A percentile compares a stretch with the other conserved stretches of the same genome.
phyloP scores from a whole-genome alignment of 306 rosid genomes.

The Hippophae gyantsensis region DNA sequence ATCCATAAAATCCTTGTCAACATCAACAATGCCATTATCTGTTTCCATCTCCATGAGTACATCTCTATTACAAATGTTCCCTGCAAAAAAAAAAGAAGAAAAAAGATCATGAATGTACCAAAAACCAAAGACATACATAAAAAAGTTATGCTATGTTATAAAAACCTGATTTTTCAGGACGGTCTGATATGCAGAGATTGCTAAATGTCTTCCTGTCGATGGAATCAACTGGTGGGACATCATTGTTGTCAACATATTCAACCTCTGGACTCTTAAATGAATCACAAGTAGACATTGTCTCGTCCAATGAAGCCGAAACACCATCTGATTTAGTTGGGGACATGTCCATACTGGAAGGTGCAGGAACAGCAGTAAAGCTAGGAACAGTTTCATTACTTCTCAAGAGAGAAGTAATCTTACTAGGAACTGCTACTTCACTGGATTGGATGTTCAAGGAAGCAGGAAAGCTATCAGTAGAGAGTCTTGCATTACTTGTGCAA shows the following conservation, averaged over 20 bases:
- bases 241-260: slow-evolving; percentile 69
- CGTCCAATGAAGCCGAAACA: slow-evolving; percentile 69
- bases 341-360: slow-evolving; percentile 38
- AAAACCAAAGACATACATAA: too few relatives aligned
- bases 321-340: slow-evolving; percentile 80
- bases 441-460: slow-evolving; percentile 34
- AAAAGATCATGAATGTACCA: background rate
- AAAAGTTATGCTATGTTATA: background rate
- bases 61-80: slow-evolving; percentile 53
- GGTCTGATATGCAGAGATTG: slow-evolving; percentile 59
- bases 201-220: slow-evolving; percentile 59
- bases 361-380: slow-evolving; percentile 14
- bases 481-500: slow-evolving; percentile 18
- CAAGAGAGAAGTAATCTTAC: slow-evolving; percentile 26
- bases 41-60: slow-evolving; percentile 48
- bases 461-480: slow-evolving; percentile 19
- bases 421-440: slow-evolving; percentile 23
- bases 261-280: slow-evolving; percentile 82
- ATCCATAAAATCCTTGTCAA: slow-evolving; percentile 59
- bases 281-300: slow-evolving; percentile 73
- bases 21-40: slow-evolving; percentile 40
- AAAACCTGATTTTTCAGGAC: slow-evolving; percentile 40
- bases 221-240: slow-evolving; percentile 46
- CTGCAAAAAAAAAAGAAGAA: slow-evolving; percentile 34
- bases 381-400: slow-evolving; percentile 28